Base-by-base conservation (phyloP, 495 filamentous ascomycete species). In the Talaromyces wortmannii region DNA sequence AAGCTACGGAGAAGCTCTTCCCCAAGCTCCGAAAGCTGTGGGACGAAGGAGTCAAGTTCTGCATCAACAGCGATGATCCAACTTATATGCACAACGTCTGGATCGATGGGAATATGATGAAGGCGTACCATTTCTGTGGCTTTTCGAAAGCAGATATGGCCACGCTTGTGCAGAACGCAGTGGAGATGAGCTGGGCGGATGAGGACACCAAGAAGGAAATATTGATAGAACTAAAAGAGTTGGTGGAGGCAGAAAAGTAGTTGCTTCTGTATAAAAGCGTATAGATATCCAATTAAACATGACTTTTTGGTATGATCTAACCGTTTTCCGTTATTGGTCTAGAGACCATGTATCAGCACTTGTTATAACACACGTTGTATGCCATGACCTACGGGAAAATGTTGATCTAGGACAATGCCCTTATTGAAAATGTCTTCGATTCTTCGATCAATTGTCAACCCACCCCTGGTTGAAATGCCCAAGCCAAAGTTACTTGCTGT, bases 1-100 rank as follows among this genome's bases (percentile, higher is more conserved):
- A 68, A 15, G 63, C 64, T 12, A 69, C 65, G 0, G 70, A 72
- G 12, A 65, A 67, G 11, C 57, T 72, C n/a, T 72, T 72, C 50
- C 59, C 63, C 2, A 71, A 72, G 51, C 70, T 76, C 53, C 58
- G 65, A 33, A 53, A 55, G 60, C 57, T 76, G 29, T 62, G 62
- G 48, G 66, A 74, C 17, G 59, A 46, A 10, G 72, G 71, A 0
- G 73, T 73, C 1, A 64, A 65, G 40, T 42, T 70, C 42, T 69
- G 67, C 50, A 64, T 73, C 49, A 69, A 67, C 51, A 72, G 69
- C 47, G 70, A 76, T 48, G 73, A 76, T 56, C 73, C 73, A 7
- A 64, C 68, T 2, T 66, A 72, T 51, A 74, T 76, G 70, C 69
- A 72, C 57, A 68, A 73, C 53, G 67, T 69, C 29, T 76, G 69